These are phyloP conservation scores for Aspergillus sp. DNA, from an alignment of 2,329 filamentous ascomycete genomes.

Conservation along the genomic window DNA sequence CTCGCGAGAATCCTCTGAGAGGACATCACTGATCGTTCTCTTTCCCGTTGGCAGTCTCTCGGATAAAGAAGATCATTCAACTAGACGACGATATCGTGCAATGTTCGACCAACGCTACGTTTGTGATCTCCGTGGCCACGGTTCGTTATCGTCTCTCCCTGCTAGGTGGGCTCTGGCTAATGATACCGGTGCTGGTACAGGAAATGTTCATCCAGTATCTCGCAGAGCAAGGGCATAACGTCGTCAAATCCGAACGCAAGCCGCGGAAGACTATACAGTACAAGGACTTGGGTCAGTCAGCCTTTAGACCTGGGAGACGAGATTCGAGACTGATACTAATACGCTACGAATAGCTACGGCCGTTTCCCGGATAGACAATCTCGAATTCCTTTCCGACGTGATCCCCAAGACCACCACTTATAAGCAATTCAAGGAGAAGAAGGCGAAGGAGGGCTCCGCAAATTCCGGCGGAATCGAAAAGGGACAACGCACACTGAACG, in stretches of 20 bases:
- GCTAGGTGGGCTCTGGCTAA: conserved; percentile 3
- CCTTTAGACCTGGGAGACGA: neutral
- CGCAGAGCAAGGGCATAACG: conserved; percentile 73
- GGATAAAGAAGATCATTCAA: conserved; percentile 91
- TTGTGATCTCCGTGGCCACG: conserved; percentile 86
- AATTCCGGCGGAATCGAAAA: conserved; percentile 28
- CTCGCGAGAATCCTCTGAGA: neutral
- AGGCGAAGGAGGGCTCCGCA: conserved; percentile 30
- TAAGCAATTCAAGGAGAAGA: conserved; percentile 66
- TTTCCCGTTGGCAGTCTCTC: conserved; percentile 59
- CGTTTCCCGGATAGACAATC: conserved; percentile 79
- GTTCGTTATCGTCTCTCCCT: conserved; percentile 40
- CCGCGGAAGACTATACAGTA: conserved; percentile 93
- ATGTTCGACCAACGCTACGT: conserved; percentile 90
- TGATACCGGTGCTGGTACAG: conserved; percentile 36
- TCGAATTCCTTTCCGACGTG: conserved; percentile 89
- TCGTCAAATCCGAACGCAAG: conserved; percentile 85
- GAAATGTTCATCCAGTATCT: conserved; percentile 96
- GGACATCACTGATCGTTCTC: neutral
- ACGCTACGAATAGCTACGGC: conserved; percentile 58
- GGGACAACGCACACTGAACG: conserved; percentile 33
- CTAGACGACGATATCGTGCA: conserved; percentile 77
- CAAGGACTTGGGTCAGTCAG: conserved; percentile 69
- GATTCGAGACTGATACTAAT: conserved; percentile 6
- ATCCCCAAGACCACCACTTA: conserved; percentile 80